phyloP scores from a whole-genome alignment of 2,329 filamentous ascomycete species.

The Pyrenophora graminea region DNA sequence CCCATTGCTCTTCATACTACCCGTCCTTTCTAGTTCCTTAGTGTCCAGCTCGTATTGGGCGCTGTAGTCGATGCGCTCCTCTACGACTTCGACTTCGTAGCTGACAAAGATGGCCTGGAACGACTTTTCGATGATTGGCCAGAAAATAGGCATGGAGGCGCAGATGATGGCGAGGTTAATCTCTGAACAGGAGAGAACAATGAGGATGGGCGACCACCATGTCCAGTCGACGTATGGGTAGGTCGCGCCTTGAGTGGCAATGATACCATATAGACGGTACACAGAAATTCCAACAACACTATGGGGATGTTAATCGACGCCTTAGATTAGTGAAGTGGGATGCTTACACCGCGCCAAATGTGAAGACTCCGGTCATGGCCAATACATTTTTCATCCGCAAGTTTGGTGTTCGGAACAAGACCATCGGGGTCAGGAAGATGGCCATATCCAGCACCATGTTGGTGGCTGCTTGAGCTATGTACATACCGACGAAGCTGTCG shows the following conservation, averaged over 20 bases:
- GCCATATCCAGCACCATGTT: conserved; percentile 45
- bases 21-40: conserved; percentile 9
- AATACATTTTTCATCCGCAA: conserved; percentile 33
- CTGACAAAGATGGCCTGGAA: conserved; percentile 39
- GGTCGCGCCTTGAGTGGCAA: conserved; percentile 32
- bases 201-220: conserved; percentile 33
- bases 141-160: conserved; percentile 45
- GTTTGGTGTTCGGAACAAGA: conserved; percentile 35
- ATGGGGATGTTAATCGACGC: conserved; percentile 7
- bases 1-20: conserved; percentile 32
- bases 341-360: conserved; percentile 40
- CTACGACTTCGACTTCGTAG: conserved; percentile 40
- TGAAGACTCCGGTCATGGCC: conserved; percentile 39
- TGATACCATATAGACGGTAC: conserved; percentile 39
- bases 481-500: conserved; percentile 29
- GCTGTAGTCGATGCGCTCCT: conserved; percentile 32
- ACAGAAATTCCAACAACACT: conserved; percentile 39
- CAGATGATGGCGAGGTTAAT: conserved; percentile 42
- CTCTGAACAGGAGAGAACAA: conserved; percentile 39
- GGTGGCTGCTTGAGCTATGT: conserved; percentile 32
- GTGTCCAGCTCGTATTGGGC: conserved; percentile 34
- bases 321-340: no score
- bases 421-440: conserved; percentile 38
- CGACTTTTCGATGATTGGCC: conserved; percentile 37
- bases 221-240: conserved; percentile 41